Evolutionary conservation across 371 early-diverging fungal species (phyloP), one percentile per base, ranked within the genome.

Genomic region (Mortierella sp.): DNA sequence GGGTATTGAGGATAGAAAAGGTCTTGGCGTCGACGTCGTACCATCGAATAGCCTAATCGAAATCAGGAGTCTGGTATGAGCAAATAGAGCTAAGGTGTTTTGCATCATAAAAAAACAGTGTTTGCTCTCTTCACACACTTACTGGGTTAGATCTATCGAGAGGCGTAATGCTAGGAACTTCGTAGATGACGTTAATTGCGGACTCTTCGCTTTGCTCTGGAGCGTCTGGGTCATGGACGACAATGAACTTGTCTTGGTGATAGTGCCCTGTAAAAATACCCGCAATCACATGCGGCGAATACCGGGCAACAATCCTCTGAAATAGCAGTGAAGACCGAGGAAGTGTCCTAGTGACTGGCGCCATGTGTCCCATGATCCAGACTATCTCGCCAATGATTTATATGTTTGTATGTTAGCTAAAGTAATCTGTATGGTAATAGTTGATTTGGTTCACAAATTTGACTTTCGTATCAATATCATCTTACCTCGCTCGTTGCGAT

Each of bases 301-400:
- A 91, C 10, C 91, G 74, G 18, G 88, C 89, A 5, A 91, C 77
- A 30, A 91, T 87, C 75, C 84, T 89, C 47, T 88, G 85, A 73
- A 88, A 91, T 30, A 90, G 85, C 10, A 88, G 83, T 5, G 89
- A 88, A 20, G 88, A 87, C 83, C 89, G 71, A 81, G 90, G 83
- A 85, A 88, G 47, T 80, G 88, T 14, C 78, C 84, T 39, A 22
- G 72, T 55, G 4, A 89, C 84, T 16, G 91, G 91, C 1, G 89
- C 81, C 75, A 87, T 90, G 68, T 91, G 91, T 12, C 91, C 91
- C 70, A 88, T 87, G 40, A 91, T 90, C 90, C 90, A 91, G 1
- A 87, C 91, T 80, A 72, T 22, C 8, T 47, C n/a, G 22, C n/a
- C 51, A 45, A 14, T 16, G 18, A 16, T 14, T 18, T 18, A 51